Evolutionary conservation across 768 basidiomycete genomes (phyloP).

Genomic region (Leccinum olivaceopallidum): DNA sequence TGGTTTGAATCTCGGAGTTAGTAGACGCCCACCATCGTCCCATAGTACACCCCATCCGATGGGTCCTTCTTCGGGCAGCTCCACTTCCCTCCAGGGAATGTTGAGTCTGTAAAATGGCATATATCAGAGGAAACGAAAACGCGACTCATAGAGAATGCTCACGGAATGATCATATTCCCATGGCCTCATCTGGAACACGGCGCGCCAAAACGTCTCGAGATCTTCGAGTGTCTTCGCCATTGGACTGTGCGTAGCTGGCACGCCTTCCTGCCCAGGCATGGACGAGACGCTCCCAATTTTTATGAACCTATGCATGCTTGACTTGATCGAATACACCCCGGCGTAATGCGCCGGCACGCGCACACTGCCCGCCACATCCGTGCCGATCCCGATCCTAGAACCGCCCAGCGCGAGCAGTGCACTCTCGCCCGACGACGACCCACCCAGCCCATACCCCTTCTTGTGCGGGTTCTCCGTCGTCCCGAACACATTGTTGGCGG

Average conservation of each 20-base stretch:
- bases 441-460: constrained; percentile 54
- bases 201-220: constrained; percentile 64
- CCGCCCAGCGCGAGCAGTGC: constrained; percentile 63
- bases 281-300: no score
- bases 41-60: constrained; percentile 65
- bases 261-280: no score
- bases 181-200: constrained; percentile 58
- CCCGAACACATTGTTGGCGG: constrained; percentile 58
- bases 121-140: not conserved
- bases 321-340: no score
- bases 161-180: constrained; percentile 65
- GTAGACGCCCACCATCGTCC: constrained; percentile 51
- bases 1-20: not conserved
- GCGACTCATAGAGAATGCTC: not conserved
- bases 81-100: constrained; percentile 40
- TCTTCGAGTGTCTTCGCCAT: constrained; percentile 65
- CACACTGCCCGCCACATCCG: no score
- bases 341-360: no score
- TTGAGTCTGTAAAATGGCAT: constrained; percentile 26
- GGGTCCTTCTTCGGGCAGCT: constrained; percentile 45
- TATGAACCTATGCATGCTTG: no score
- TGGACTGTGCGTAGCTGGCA: constrained; percentile 37
- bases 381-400: constrained; percentile 39
- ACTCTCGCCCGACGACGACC: constrained; percentile 68
- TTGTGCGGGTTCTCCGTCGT: constrained; percentile 63